Percentiles rank a stretch among this genome's conserved stretches.
Conservation (phyloP, 73 alveolate species). For the Symbiodinium pilosum region DNA sequence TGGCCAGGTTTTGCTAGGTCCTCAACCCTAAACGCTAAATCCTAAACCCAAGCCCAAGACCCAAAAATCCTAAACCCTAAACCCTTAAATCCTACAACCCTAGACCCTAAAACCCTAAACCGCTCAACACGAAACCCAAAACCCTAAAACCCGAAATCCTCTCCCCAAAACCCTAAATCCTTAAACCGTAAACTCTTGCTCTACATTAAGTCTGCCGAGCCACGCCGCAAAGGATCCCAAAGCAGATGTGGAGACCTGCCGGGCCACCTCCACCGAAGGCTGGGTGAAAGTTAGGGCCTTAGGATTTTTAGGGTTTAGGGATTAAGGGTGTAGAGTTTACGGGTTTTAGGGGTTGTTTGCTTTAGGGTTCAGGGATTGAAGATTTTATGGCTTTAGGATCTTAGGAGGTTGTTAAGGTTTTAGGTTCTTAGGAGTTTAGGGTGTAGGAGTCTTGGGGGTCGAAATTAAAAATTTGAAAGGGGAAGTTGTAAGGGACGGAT, state of each 20-base stretch:
- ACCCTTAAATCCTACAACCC: background rate
- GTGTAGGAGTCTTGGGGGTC: background rate
- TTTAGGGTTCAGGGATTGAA: background rate
- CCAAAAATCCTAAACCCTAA: too few species aligned
- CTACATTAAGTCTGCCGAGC: background rate
- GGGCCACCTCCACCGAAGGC: slow-evolving; percentile 4
- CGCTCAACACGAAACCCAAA: background rate
- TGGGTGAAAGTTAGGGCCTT: background rate
- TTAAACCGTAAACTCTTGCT: background rate
- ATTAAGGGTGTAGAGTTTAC: background rate
- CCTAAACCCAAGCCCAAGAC: background rate
- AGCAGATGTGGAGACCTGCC: slow-evolving; percentile 88
- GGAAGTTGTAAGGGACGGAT: background rate
- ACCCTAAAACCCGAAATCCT: background rate
- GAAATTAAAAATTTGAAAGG: background rate
- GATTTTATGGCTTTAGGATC: background rate
- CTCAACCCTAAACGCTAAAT: background rate
- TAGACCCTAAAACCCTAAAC: too few species aligned
- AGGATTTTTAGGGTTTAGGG: background rate
- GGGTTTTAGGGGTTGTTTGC: background rate
- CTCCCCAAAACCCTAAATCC: background rate
- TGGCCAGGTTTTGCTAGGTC: too few species aligned
- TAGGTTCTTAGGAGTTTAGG: background rate
- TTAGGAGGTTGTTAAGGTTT: background rate
- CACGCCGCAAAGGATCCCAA: slow-evolving; percentile 75